A percentile compares a stretch with the other conserved stretches of the same genome.
Conservation (phyloP, 2,329 filamentous ascomycete species). For the Coniochaeta prunicola region DNA sequence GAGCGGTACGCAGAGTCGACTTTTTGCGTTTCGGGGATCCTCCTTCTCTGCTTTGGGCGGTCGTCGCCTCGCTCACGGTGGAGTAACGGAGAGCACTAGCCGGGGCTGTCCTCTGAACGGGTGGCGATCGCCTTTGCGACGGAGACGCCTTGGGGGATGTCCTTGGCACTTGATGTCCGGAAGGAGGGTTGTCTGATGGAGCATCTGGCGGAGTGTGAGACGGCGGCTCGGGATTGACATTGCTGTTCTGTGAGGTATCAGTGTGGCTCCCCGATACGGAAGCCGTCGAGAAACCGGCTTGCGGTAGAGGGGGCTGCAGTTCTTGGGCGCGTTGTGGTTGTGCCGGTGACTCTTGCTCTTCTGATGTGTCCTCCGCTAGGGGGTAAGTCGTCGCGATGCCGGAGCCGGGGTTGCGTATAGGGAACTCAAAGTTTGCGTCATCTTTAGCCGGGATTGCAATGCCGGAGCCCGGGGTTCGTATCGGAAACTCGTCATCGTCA, state of each 20-base stretch:
- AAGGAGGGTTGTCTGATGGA: slow-evolving; percentile 4
- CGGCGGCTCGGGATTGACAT: slow-evolving; percentile 16
- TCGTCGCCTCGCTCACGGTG: slow-evolving; percentile 32
- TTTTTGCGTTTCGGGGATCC: slow-evolving; percentile 44
- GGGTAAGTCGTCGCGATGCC: slow-evolving; percentile 25
- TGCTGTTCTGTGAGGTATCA: slow-evolving; percentile 8
- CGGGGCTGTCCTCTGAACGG: slow-evolving; percentile 8
- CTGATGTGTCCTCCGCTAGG: slow-evolving; percentile 8
- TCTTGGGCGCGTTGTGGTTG: slow-evolving; percentile 2
- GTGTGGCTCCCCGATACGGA: slow-evolving; percentile 1
- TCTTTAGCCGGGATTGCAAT: slow-evolving; percentile 26
- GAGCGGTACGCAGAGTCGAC: slow-evolving; percentile 46
- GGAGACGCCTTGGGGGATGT: slow-evolving; percentile 11
- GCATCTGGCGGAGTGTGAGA: slow-evolving; percentile 13
- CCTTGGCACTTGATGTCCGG: slow-evolving; percentile 2
- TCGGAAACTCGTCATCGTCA: slow-evolving; percentile 49
- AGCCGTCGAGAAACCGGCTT: not conserved
- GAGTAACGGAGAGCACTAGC: slow-evolving; percentile 32
- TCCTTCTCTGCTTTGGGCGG: slow-evolving; percentile 20
- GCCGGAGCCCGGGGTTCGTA: slow-evolving; percentile 33
- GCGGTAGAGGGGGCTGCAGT: not conserved
- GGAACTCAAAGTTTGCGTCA: slow-evolving; percentile 14
- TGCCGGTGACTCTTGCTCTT: not conserved
- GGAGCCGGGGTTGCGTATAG: slow-evolving; percentile 19
- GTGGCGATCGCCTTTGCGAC: slow-evolving; percentile 10